These are phyloP conservation scores for Zea luxurians DNA, from an alignment of 176 grass and related monocot genomes.

Conservation along the genomic window DNA sequence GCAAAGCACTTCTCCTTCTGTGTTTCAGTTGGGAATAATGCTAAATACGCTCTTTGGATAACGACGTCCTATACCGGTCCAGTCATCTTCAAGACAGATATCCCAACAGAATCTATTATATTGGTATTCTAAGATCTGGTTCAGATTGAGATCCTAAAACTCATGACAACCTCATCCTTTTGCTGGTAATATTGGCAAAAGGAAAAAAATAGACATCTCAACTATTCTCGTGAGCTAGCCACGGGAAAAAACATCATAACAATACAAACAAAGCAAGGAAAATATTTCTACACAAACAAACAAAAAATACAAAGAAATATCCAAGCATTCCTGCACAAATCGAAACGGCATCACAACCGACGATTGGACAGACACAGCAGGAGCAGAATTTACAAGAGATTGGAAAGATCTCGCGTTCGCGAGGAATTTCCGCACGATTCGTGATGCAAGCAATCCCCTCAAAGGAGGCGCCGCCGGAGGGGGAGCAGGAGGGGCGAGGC, in stretches of 20 bases:
- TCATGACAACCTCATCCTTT: not conserved
- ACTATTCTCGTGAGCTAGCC: conserved; percentile 1
- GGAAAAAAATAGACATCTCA: not conserved
- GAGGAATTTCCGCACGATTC: conserved; percentile 2
- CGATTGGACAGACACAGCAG: not conserved
- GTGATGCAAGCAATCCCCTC: conserved; percentile 14
- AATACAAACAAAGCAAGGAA: not conserved
- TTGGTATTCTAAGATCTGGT: not conserved
- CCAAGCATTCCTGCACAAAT: conserved; percentile 19
- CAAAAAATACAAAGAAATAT: conserved; percentile 24
- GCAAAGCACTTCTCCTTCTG: conserved; percentile 21
- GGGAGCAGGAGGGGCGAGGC: not conserved
- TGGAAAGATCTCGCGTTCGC: conserved; percentile 14
- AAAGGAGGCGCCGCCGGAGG: not conserved
- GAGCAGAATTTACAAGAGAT: not conserved
- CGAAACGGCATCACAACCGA: conserved; percentile 3
- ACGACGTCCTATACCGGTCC: not conserved
- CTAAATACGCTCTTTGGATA: conserved; percentile 5
- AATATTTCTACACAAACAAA: conserved; percentile 1
- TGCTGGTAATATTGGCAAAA: not conserved
- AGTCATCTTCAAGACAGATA: conserved; percentile 5
- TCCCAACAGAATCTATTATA: conserved; percentile 9
- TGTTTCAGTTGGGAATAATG: conserved; percentile 6
- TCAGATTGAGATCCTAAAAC: conserved; percentile 12
- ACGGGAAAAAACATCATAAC: not conserved